Conservation (phyloP, 73 alveolate species). For the Paramecium sexaurelia region DNA sequence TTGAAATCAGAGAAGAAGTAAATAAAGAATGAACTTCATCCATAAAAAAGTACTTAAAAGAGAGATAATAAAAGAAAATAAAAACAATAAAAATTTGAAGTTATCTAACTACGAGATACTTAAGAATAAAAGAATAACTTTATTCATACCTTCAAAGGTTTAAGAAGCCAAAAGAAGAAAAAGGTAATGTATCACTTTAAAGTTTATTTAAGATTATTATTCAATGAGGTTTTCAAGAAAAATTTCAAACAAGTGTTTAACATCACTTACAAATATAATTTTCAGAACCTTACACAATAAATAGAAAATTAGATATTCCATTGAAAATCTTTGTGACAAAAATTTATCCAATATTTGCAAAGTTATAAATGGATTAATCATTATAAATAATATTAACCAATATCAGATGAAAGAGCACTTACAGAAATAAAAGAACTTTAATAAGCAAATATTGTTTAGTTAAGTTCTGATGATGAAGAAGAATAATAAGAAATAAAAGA, state of each 20-base stretch:
- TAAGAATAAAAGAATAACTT: background rate
- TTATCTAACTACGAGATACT: background rate
- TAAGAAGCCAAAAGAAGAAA: background rate
- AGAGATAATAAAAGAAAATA: background rate
- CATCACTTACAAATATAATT: slow-evolving; percentile 25
- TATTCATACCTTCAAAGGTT: background rate
- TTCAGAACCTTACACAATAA: background rate
- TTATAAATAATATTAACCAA: background rate
- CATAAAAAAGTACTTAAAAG: background rate
- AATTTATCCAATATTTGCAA: background rate
- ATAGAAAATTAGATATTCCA: background rate
- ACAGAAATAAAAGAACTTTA: slow-evolving; percentile 19
- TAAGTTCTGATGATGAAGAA: slow-evolving; percentile 50
- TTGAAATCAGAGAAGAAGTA: background rate
- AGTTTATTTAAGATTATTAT: background rate
- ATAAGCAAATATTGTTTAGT: slow-evolving; percentile 17
- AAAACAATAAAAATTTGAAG: background rate
- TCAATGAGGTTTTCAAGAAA: slow-evolving; percentile 27
- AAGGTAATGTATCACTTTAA: background rate
- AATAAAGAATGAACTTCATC: background rate
- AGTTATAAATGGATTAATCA: background rate
- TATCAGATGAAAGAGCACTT: background rate
- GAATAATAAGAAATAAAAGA: slow-evolving; percentile 22
- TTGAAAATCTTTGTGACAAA: slow-evolving; percentile 17
- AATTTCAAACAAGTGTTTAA: background rate